These are phyloP conservation scores for Cucumis cinereus DNA, from an alignment of 306 rosid genomes.

Conservation along the genomic window DNA sequence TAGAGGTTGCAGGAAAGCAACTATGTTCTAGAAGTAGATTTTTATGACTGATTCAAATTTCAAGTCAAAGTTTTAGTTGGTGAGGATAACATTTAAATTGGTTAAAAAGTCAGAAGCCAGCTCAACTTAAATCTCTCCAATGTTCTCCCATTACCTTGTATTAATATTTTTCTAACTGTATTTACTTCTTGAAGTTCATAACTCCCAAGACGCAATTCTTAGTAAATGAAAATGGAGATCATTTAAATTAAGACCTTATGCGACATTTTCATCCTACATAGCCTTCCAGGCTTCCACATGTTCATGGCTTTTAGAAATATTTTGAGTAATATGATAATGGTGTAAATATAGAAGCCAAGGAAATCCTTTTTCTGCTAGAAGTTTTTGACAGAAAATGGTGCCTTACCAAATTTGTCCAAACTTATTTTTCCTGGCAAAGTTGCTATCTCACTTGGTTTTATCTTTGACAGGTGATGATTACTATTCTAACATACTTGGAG, in stretches of 20 bases:
- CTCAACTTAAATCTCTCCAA: background rate
- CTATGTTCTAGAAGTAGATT: background rate
- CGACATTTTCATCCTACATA: background rate
- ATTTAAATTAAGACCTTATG: background rate
- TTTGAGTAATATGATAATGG: background rate
- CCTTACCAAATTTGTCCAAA: background rate
- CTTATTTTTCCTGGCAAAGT: background rate
- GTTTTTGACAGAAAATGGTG: background rate
- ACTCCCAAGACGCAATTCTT: background rate
- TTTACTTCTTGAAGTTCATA: background rate
- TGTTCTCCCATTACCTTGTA: background rate
- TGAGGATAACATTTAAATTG: background rate
- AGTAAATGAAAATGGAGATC: background rate
- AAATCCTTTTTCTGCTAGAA: background rate
- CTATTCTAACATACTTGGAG: conserved; percentile 86
- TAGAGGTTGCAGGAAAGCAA: background rate
- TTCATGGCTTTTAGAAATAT: background rate
- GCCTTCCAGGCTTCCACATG: background rate
- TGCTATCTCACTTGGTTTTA: conserved; percentile 11
- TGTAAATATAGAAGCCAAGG: background rate
- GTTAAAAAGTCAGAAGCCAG: background rate
- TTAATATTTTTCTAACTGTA: background rate
- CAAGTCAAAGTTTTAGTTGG: background rate
- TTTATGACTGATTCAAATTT: background rate
- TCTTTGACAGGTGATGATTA: conserved; percentile 70